Base-by-base conservation (phyloP, 2,329 filamentous ascomycete species). In the Truncatella angustata region DNA sequence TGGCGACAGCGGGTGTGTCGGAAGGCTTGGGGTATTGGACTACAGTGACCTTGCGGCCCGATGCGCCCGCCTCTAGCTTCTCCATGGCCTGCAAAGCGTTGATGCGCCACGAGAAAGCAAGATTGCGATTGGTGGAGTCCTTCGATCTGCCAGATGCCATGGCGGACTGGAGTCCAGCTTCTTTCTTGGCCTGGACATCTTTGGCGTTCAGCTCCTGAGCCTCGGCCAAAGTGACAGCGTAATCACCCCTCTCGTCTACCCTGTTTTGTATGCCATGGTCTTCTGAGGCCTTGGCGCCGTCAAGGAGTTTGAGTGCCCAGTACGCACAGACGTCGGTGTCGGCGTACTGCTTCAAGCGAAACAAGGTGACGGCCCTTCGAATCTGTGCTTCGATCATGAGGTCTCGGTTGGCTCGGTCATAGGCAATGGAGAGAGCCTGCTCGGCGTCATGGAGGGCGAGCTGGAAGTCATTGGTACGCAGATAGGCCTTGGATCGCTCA, bases 381-480 rank as follows among this genome's bases (percentile, higher is more conserved):
- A 94, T 83, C 63, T 97, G 90, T 2, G 90, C 87, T n/a, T 90
- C 82, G 42, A 85, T 78, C 67, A 97, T 90, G 26, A 88, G 79
- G 58, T 90, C 84, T 47, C 88, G 84, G 62, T 86, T 88, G 28
- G 81, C 88, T 36, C 93, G 87, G 56, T 86, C 78, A 23, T 73
- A 74, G 3, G 86, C 87, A 4, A 79, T 71, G 34, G 79, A 71
- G 49, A 88, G 79, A 3, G 85, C 88, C 44, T 78, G 76, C 56
- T 91, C 83, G 34, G 87, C 85, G 68, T 92, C 88, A 35, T 73
- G 75, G 40, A 94, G 80, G 1, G 91, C 88, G 20, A 81, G 77
- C 2, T 82, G 74, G 51, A 82, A 78, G 47, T 84, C 74, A 58
- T 76, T 76, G 2, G 80, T 76, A 54, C 88, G 82, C 46, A 90